These are phyloP conservation scores for Tricholoma flavovirens DNA, from an alignment of 768 basidiomycete species.

Conservation along the genomic window DNA sequence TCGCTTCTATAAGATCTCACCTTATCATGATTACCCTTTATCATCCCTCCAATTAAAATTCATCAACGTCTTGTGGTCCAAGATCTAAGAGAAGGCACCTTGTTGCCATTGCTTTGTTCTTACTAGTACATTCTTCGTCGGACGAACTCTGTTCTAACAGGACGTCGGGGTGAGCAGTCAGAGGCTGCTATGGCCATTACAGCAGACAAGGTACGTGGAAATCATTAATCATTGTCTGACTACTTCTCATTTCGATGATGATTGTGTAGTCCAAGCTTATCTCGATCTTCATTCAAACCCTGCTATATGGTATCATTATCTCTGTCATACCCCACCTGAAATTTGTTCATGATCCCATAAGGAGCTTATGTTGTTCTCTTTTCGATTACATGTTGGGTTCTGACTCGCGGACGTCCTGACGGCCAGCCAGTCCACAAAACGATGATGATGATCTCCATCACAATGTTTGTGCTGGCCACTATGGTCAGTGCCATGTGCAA, in stretches of 20 bases:
- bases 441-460: constrained; percentile 26
- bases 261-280: constrained; percentile 15
- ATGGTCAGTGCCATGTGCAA: constrained; percentile 16
- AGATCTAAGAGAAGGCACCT: no score
- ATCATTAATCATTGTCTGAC: no score
- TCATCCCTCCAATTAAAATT: no score
- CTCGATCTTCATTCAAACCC: constrained; percentile 21
- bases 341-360: neutral
- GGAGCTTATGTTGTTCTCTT: constrained; percentile 27
- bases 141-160: neutral
- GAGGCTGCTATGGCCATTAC: constrained; percentile 8
- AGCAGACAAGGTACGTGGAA: constrained; percentile 7
- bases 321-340: neutral
- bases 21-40: no score
- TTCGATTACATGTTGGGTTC: constrained; percentile 24
- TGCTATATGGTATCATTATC: constrained; percentile 19
- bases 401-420: constrained; percentile 20
- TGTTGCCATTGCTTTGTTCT: no score
- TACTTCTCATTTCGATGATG: neutral
- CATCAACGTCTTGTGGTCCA: no score
- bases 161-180: neutral
- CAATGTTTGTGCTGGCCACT: constrained; percentile 28
- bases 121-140: no score
- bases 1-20: no score
- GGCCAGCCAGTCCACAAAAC: constrained; percentile 23